Evolutionary conservation across 768 basidiomycete species (phyloP), one percentile per base, ranked within the genome.

Genomic region (Strobilomyces dryophilus): DNA sequence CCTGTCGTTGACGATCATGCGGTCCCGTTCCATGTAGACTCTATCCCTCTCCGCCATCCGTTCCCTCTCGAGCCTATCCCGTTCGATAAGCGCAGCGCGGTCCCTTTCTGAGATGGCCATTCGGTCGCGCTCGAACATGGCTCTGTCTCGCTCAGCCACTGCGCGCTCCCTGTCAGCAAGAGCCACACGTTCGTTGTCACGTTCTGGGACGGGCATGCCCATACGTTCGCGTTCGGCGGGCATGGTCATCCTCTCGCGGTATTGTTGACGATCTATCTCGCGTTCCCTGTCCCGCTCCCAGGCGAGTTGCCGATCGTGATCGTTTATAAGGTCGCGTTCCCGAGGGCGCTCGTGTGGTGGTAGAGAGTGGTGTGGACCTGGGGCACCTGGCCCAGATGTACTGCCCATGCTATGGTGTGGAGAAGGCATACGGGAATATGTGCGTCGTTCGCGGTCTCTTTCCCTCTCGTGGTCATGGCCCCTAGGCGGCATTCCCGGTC

Each of bases 401-500:
- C 27, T n/a, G 18, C 40, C 35, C 49, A 55, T 55, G 21, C 52
- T 56, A 35, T 57, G 65, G 29, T 29, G 29, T 6, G 66, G 66
- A 11, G 66, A 68, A 8, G 63, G 59, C 15, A 69, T 43, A n/a
- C 67, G 59, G 1, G 67, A 61, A 41, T 59, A 59, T 35, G 58
- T 46, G 24, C 63, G 66, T 20, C 67, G 64, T 50, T 68, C 66
- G 35, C 66, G 66, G n/a, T 67, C 66, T 54, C 62, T 58, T 40
- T 68, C 67, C 43, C 65, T 55, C 24, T 69, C 67, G 47, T 64
- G 65, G n/a, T 69, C 66, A 36, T 56, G 56, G 37, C n/a, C 55
- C 2, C 63, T 61, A 14, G 63, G 62, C 0, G 54, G 61, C n/a
- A 65, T 57, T 2, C 65, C 64, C 0, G 58, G 61, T 43, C 63